These are phyloP conservation scores for Alloteropsis semialata DNA, from an alignment of 176 grass and related monocot genomes.

Conservation along the genomic window DNA sequence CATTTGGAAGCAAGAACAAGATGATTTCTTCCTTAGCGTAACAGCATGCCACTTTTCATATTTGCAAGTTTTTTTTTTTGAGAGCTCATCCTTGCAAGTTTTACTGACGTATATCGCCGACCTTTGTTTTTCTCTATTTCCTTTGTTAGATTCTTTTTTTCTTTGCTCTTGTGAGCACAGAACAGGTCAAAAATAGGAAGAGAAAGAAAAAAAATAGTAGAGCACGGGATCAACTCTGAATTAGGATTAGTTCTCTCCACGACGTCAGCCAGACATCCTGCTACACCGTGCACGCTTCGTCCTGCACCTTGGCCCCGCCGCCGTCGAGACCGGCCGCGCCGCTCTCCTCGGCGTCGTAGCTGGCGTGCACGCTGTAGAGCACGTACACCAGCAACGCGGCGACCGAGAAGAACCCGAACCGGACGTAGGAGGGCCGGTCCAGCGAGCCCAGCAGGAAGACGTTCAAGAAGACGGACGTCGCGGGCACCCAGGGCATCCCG, in stretches of 20 bases:
- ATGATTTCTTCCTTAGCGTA: too few species aligned
- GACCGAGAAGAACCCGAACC: conserved; percentile 69
- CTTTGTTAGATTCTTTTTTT: conserved; percentile 14
- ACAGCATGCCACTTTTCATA: too few species aligned
- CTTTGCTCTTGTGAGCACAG: background rate
- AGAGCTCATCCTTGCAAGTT: too few species aligned
- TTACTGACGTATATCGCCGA: too few species aligned
- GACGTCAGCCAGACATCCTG: background rate
- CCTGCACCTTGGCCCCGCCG: conserved; percentile 40
- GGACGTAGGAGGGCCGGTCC: conserved; percentile 59
- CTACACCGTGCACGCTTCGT: conserved; percentile 44
- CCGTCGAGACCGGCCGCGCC: conserved; percentile 16
- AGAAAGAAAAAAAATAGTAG: background rate
- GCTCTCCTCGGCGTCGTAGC: conserved; percentile 81
- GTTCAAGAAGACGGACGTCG: conserved; percentile 83
- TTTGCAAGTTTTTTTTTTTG: too few species aligned
- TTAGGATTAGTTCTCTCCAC: background rate
- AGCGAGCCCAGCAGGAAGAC: conserved; percentile 84
- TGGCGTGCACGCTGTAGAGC: conserved; percentile 83
- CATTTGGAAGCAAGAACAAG: too few species aligned
- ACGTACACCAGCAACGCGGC: conserved; percentile 59
- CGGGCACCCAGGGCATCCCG: conserved; percentile 93
- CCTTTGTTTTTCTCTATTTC: background rate
- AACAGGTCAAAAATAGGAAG: background rate
- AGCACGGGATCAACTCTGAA: background rate